phyloP scores from a whole-genome alignment of 106 monocot species.

The Agapanthus africanus region DNA sequence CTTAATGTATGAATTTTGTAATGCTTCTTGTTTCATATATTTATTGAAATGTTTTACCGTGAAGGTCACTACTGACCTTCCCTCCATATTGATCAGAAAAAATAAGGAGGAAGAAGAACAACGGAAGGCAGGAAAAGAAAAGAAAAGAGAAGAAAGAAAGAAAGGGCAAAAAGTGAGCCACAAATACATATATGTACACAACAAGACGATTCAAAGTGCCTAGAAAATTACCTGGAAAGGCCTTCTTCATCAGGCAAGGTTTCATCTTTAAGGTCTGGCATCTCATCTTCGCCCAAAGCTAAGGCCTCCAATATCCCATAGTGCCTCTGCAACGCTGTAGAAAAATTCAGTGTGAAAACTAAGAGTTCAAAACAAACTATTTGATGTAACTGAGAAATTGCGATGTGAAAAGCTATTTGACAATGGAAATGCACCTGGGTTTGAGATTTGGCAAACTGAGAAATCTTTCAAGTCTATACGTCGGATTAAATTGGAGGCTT shows the following conservation, averaged over 20 bases:
- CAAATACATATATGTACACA: too few species aligned
- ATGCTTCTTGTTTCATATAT: too few species aligned
- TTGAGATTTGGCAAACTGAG: conserved; percentile 86
- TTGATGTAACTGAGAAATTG: too few species aligned
- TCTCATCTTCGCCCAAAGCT: conserved; percentile 87
- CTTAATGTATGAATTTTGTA: too few species aligned
- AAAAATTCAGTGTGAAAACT: neutral
- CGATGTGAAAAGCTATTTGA: neutral
- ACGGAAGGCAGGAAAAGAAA: too few species aligned
- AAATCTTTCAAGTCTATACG: conserved; percentile 80
- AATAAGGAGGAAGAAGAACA: too few species aligned
- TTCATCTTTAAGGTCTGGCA: conserved; percentile 90
- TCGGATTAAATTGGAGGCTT: conserved; percentile 53
- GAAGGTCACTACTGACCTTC: too few species aligned
- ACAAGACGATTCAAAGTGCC: neutral
- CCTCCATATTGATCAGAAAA: too few species aligned
- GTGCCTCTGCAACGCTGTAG: conserved; percentile 76
- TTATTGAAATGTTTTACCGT: too few species aligned
- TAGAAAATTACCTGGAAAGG: conserved; percentile 48
- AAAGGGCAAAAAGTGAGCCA: too few species aligned
- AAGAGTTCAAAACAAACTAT: too few species aligned
- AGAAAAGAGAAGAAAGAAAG: too few species aligned
- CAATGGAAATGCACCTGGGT: conserved; percentile 50
- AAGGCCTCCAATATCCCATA: conserved; percentile 81
- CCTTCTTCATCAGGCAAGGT: conserved; percentile 95